A percentile compares a stretch with the other conserved stretches of the same genome.
Evolutionary conservation across 2,329 filamentous ascomycete species (phyloP).

Genomic region (Pleoardoris graminearum): DNA sequence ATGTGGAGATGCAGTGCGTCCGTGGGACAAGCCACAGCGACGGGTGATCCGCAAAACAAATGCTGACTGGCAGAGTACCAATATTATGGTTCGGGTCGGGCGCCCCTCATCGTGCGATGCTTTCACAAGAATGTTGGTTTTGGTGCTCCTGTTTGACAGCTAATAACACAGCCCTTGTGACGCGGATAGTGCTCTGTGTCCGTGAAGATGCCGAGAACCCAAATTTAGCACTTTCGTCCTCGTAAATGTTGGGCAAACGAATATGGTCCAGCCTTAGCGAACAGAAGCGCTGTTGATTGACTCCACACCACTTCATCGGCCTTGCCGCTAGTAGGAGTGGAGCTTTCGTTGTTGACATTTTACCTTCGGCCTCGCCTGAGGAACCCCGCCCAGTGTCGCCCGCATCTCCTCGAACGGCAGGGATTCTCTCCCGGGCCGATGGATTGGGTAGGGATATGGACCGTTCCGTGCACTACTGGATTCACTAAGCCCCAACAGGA

Average conservation of each 20-base stretch:
- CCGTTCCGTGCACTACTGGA: too few species aligned
- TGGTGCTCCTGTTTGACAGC: conserved; percentile 19
- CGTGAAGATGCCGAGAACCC: conserved; percentile 12
- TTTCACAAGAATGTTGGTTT: conserved; percentile 13
- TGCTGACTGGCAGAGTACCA: conserved; percentile 31
- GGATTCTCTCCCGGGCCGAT: conserved; percentile 6
- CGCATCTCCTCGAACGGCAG: conserved; percentile 2
- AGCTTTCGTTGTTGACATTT: conserved; percentile 13
- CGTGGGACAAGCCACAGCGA: conserved; percentile 33
- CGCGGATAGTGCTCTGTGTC: conserved; percentile 28
- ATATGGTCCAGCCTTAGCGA: background rate
- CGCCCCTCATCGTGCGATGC: conserved; percentile 18
- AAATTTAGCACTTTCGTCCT: conserved; percentile 5
- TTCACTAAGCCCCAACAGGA: conserved; percentile 12
- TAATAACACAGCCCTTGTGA: conserved; percentile 15
- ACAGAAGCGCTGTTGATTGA: conserved; percentile 13
- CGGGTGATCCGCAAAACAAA: conserved; percentile 41
- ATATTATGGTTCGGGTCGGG: conserved; percentile 30
- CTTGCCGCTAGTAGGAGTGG: conserved; percentile 25
- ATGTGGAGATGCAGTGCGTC: conserved; percentile 8
- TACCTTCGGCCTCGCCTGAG: conserved; percentile 35
- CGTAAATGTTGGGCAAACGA: background rate
- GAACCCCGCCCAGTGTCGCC: conserved; percentile 23
- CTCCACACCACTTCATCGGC: conserved; percentile 21
- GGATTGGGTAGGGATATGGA: too few species aligned